These are phyloP conservation scores for Verticillium isaacii DNA, from an alignment of 2,329 filamentous ascomycete species.

Conservation along the genomic window DNA sequence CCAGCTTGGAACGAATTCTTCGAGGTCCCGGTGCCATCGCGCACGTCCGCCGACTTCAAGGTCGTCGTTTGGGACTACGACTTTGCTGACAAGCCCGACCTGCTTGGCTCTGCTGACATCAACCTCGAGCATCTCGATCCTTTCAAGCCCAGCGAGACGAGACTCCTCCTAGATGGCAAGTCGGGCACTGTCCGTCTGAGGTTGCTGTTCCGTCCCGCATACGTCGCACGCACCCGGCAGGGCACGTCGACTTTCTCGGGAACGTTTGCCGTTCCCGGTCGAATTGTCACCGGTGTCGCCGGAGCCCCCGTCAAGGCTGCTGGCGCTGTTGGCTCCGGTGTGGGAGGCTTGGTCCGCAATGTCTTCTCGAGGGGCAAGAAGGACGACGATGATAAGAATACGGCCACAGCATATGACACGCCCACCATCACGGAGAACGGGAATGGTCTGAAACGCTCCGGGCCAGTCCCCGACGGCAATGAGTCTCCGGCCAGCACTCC, in stretches of 20 bases:
- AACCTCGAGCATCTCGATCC: slow-evolving; percentile 78
- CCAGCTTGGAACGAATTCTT: slow-evolving; percentile 97
- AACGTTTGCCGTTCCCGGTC: slow-evolving; percentile 80
- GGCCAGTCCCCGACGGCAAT: slow-evolving; percentile 13
- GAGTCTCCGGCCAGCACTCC: slow-evolving; percentile 18
- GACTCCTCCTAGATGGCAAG: slow-evolving; percentile 77
- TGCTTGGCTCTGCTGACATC: slow-evolving; percentile 73
- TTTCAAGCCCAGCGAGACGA: slow-evolving; percentile 73
- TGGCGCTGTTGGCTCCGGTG: slow-evolving; percentile 73
- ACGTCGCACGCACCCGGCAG: slow-evolving; percentile 79
- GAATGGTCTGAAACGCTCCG: slow-evolving; percentile 35
- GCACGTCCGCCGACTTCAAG: slow-evolving; percentile 78
- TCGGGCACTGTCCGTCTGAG: slow-evolving; percentile 78
- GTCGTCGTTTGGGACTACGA: slow-evolving; percentile 93
- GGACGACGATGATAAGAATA: slow-evolving; percentile 40
- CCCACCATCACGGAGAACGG: slow-evolving; percentile 40
- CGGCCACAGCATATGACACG: slow-evolving; percentile 24
- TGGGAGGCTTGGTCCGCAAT: slow-evolving; percentile 64
- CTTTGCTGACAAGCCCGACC: slow-evolving; percentile 91
- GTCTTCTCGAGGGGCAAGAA: slow-evolving; percentile 67
- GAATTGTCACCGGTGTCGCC: slow-evolving; percentile 75
- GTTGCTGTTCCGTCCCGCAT: slow-evolving; percentile 88
- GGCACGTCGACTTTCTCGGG: slow-evolving; percentile 91
- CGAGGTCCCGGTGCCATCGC: slow-evolving; percentile 74
- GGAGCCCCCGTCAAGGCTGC: slow-evolving; percentile 94